Evolutionary conservation across 2,329 filamentous ascomycete species (phyloP).

Genomic region (Colletotrichum siamense): DNA sequence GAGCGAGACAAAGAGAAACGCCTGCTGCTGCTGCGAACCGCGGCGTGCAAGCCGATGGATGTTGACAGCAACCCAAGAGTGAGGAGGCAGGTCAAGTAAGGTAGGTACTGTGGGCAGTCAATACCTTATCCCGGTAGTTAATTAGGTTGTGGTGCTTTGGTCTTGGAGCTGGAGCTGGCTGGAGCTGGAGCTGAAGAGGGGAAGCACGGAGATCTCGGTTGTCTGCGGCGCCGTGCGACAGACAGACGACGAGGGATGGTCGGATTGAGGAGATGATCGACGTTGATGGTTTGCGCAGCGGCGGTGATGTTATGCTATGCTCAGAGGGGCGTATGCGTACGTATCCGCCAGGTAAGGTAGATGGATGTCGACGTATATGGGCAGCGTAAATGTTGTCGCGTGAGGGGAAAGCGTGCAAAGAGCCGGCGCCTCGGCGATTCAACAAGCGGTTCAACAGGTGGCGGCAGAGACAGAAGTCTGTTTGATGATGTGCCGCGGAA

Average conservation of each 20-base stretch:
- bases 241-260: not conserved
- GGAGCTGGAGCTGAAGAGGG: constrained; percentile 1
- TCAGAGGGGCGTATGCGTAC: not conserved
- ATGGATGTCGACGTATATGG: not conserved
- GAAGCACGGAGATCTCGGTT: constrained; percentile 14
- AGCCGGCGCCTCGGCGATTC: constrained; percentile 17
- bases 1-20: constrained; percentile 12
- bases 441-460: not conserved
- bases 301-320: not conserved
- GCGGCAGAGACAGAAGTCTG: not conserved
- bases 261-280: constrained; percentile 2
- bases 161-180: not conserved
- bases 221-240: constrained; percentile 19
- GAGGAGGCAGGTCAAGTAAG: not conserved
- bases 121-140: not conserved
- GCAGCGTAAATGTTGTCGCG: not conserved
- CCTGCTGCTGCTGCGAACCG: not conserved
- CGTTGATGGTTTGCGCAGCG: not conserved
- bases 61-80: not conserved
- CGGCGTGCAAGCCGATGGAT: not conserved
- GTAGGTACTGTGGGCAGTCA: not conserved
- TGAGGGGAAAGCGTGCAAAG: constrained; percentile 4
- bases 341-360: not conserved
- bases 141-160: not conserved
- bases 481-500: constrained; percentile 16